Percentiles rank a stretch among this genome's conserved stretches.
phyloP scores from a whole-genome alignment of 805 yeast genomes.

The Candida vartiovaarae region DNA sequence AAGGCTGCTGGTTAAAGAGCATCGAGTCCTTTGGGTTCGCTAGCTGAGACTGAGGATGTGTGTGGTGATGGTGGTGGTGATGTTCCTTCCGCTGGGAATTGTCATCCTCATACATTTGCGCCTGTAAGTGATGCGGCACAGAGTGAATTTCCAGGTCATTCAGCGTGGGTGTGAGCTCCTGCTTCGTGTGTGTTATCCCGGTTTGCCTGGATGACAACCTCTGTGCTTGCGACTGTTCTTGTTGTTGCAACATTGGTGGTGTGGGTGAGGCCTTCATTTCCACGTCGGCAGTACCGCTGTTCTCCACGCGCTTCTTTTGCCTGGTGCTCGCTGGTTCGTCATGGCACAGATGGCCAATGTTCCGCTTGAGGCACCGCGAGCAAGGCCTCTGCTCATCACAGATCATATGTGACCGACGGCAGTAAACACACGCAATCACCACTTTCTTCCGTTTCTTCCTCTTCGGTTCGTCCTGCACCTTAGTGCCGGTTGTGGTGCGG shows the following conservation, averaged over 20 bases:
- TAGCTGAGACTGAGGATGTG: slow-evolving; percentile 3
- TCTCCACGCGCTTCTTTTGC: slow-evolving; percentile 18
- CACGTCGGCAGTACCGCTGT: not conserved
- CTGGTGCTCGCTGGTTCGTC: slow-evolving; percentile 23
- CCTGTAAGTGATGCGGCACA: slow-evolving; percentile 18
- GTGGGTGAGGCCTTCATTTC: not conserved
- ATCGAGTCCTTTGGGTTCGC: slow-evolving; percentile 7
- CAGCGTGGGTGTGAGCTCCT: slow-evolving; percentile 6
- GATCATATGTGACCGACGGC: slow-evolving; percentile 90
- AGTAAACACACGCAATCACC: slow-evolving; percentile 71
- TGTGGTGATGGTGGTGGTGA: not conserved
- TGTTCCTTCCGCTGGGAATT: not conserved
- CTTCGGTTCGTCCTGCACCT: not conserved
- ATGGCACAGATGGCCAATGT: slow-evolving; percentile 77
- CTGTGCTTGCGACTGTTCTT: not conserved
- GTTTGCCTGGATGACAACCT: not conserved
- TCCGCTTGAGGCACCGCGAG: slow-evolving; percentile 75
- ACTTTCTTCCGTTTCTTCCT: slow-evolving; percentile 39
- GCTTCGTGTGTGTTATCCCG: not conserved
- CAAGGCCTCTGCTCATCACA: slow-evolving; percentile 81
- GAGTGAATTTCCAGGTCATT: slow-evolving; percentile 13
- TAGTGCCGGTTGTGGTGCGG: too few relatives aligned
- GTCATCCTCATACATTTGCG: slow-evolving; percentile 6
- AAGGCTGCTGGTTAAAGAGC: slow-evolving; percentile 49
- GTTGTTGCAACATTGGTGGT: not conserved